Evolutionary conservation across 306 rosid species (phyloP), one percentile per base, ranked within the genome.

Genomic region (Cicer pinnatifidum): DNA sequence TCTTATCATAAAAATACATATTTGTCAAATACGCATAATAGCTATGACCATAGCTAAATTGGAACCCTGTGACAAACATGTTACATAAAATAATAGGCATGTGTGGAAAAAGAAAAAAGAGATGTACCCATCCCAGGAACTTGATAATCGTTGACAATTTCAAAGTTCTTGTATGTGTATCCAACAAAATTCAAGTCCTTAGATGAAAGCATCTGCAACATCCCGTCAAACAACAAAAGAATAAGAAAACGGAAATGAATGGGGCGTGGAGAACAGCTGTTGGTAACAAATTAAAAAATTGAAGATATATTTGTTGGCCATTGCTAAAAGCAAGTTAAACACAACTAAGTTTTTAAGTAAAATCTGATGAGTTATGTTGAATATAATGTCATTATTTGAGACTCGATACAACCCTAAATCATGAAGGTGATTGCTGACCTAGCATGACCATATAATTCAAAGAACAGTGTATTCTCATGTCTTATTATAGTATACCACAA

Each of bases 181-280:
- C 99, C 99, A 59, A 95, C 96, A 76, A 95, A 95, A 84, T 95
- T 95, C 58, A 92, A 77, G 87, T 95, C 99, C 92, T 95, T 92
- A 2, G 99, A 92, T 47, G 99, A 90, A 70, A 95, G 96, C 97
- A 91, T 95, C 99, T 95, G 96, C 53, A 71, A 82, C 53, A 67
- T 20, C 67, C 71, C 53, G 50, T 71, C 53, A 74, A 79, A 72
- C 53, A 69, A 57, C 40, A 69, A 70, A 73, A 67, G 28, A 53
- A 71, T 17, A 37, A 59, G 65, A 39, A 59, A 43, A 17, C 6
- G 33, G 1, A 78, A 52, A 76, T 12, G 3, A 16, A 35, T 17
- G 43, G 58, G 51, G 52, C 28, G 20, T 35, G 46, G 61, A 12
- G 57, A 67, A 57, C 68, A 52, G 59, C 64, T 33, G 53, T 43